Base-by-base conservation (phyloP, 169 alveolate species). In the Plasmodium cynomolgi region DNA sequence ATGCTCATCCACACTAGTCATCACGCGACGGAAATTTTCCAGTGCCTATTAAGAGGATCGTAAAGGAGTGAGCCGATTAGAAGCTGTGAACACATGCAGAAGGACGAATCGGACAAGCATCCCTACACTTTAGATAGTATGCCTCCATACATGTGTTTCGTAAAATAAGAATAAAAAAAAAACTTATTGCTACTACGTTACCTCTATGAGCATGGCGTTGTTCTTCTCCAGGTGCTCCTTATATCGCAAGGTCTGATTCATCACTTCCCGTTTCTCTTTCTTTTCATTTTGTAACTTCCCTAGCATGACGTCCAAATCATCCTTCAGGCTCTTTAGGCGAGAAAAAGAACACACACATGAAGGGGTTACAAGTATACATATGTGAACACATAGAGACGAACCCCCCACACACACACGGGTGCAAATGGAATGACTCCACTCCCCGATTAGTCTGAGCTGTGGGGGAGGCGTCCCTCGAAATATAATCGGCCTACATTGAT, bases 161-260 rank as follows among this genome's bases (percentile, higher is more conserved):
- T 7, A 81, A 39, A 81, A 80, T 7, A 80, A 39, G 1, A 44
- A 44, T 44, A 11, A 68, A 9, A 68, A 15, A 37, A 81, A 17
- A 34, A 81, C 2, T 44, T 23, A 9, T 26, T 15, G 20, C 41
- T 44, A 20, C 23, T 39, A 20, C 26, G 39, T 31, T 86, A 86
- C 93, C 80, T 86, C 81, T 75, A 77, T 41, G 3, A 86, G 58
- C 29, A 86, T 34, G 17, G 58, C 72, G 44, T 86, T 86, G 44
- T 86, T 86, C 81, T 86, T 86, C 47, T 23, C 29, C 39, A 86
- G 37, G 33, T 77, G 82, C 39, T 86, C 37, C 68, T 86, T 86
- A 86, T 50, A 86, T 6, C n/a, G 44, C 17, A 56, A 23, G 41
- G 81, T 58, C 44, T 86, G 86, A 37, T 77, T 86, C 56, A 50